These are phyloP conservation scores for Trypanosoma theileri DNA, from an alignment of 208 protist species.

Conservation along the genomic window DNA sequence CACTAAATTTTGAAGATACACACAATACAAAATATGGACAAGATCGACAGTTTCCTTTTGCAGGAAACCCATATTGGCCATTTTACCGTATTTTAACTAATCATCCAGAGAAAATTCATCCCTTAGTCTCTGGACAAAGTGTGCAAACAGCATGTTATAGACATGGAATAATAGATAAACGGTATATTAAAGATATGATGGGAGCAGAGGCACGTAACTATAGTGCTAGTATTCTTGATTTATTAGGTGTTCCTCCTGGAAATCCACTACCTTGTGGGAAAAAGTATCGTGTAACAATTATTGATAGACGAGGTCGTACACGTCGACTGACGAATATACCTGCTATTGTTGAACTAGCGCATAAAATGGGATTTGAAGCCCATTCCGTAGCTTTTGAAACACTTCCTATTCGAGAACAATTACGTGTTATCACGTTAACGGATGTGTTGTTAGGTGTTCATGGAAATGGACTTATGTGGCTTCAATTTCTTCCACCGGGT, in stretches of 20 bases:
- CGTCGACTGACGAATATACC: constrained; percentile 30
- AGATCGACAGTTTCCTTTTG: constrained; percentile 36
- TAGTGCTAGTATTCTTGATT: constrained; percentile 13
- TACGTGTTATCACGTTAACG: constrained; percentile 28
- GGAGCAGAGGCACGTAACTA: constrained; percentile 29
- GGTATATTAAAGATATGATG: constrained; percentile 30
- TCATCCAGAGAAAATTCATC: constrained; percentile 29
- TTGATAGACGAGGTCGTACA: constrained; percentile 31
- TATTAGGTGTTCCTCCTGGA: constrained; percentile 16
- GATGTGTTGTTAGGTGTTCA: constrained; percentile 36
- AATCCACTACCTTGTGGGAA: constrained; percentile 16
- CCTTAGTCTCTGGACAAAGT: constrained; percentile 19
- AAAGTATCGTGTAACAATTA: constrained; percentile 36
- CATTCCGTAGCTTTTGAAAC: constrained; percentile 35
- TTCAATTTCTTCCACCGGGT: constrained; percentile 29
- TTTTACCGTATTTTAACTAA: constrained; percentile 36
- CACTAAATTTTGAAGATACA: constrained; percentile 21
- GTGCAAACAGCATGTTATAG: constrained; percentile 32
- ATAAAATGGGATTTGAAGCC: constrained; percentile 22
- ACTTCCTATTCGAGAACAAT: constrained; percentile 32
- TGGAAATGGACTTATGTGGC: constrained; percentile 40
- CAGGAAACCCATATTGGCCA: constrained; percentile 36
- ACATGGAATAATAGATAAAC: constrained; percentile 35
- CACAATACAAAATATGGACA: constrained; percentile 27
- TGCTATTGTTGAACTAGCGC: constrained; percentile 23